Conservation (phyloP, 2,329 filamentous ascomycete genomes). For the Nemania serpens region DNA sequence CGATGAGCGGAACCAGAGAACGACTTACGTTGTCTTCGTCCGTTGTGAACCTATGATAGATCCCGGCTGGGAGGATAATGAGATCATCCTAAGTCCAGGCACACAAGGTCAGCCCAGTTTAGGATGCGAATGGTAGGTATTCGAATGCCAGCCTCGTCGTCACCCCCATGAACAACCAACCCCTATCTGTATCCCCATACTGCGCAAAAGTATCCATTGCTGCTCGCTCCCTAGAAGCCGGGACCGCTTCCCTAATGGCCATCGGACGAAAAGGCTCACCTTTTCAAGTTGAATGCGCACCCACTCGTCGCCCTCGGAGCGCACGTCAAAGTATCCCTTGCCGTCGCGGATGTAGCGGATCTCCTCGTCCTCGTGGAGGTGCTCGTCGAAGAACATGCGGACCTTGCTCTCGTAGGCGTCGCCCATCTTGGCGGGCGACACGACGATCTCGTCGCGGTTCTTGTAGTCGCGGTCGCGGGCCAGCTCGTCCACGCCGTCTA, state of each 20-base stretch:
- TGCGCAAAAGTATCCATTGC: too few relatives aligned
- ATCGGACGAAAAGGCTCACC: conserved; percentile 44
- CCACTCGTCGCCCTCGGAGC: conserved; percentile 83
- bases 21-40: conserved; percentile 82
- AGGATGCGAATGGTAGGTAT: background rate
- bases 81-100: conserved; percentile 65
- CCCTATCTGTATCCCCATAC: too few relatives aligned
- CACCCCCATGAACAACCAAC: background rate
- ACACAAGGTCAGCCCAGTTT: conserved; percentile 2
- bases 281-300: conserved; percentile 84
- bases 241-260: background rate
- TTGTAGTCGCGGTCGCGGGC: conserved; percentile 80
- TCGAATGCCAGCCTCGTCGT: background rate
- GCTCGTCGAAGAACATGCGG: conserved; percentile 90
- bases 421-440: conserved; percentile 85
- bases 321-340: conserved; percentile 90
- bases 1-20: background rate
- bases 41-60: conserved; percentile 97
- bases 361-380: conserved; percentile 97
- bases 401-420: conserved; percentile 91
- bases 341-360: conserved; percentile 93
- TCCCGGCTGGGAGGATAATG: conserved; percentile 90
- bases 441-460: conserved; percentile 91
- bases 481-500: conserved; percentile 73
- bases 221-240: too few relatives aligned